Evolutionary conservation across 2,329 filamentous ascomycete genomes (phyloP).

Genomic region (Akanthomyces uredinophilus): DNA sequence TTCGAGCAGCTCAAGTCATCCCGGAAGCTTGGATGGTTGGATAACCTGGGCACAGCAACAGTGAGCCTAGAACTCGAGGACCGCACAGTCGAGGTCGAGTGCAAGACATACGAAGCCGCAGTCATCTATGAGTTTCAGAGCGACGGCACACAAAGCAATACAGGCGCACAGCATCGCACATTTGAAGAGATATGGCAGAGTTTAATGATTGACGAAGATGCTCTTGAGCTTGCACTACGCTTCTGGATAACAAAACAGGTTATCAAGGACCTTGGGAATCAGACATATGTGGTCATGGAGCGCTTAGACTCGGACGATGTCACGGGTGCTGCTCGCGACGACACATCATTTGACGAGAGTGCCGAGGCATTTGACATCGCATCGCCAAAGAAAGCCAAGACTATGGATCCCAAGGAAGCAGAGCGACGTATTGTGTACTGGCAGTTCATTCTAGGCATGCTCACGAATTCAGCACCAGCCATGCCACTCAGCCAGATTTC

Average conservation of each 20-base stretch:
- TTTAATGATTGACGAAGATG: slow-evolving; percentile 69
- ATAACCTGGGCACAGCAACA: slow-evolving; percentile 71
- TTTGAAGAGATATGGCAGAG: slow-evolving; percentile 51
- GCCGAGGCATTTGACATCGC: slow-evolving; percentile 26
- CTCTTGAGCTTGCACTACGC: slow-evolving; percentile 60
- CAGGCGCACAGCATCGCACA: slow-evolving; percentile 35
- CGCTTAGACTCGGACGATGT: slow-evolving; percentile 40
- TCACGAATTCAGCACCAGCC: slow-evolving; percentile 77
- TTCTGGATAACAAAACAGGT: slow-evolving; percentile 70
- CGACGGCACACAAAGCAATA: slow-evolving; percentile 31
- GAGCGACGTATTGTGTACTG: slow-evolving; percentile 66
- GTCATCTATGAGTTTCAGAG: slow-evolving; percentile 79
- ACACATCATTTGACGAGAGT: slow-evolving; percentile 23
- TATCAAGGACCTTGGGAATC: slow-evolving; percentile 49
- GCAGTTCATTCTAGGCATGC: slow-evolving; percentile 90
- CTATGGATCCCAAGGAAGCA: slow-evolving; percentile 59
- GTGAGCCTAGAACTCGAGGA: slow-evolving; percentile 82
- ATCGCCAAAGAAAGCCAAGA: slow-evolving; percentile 47
- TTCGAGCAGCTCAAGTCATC: slow-evolving; percentile 78
- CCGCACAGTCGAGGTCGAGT: slow-evolving; percentile 65
- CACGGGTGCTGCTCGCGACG: slow-evolving; percentile 26
- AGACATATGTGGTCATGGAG: slow-evolving; percentile 65
- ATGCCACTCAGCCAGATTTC: slow-evolving; percentile 78
- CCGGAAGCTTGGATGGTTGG: slow-evolving; percentile 83
- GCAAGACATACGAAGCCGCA: slow-evolving; percentile 79